Conservation (phyloP, 805 yeast genomes). For the Cyberlindnera samutprakarnensis region DNA sequence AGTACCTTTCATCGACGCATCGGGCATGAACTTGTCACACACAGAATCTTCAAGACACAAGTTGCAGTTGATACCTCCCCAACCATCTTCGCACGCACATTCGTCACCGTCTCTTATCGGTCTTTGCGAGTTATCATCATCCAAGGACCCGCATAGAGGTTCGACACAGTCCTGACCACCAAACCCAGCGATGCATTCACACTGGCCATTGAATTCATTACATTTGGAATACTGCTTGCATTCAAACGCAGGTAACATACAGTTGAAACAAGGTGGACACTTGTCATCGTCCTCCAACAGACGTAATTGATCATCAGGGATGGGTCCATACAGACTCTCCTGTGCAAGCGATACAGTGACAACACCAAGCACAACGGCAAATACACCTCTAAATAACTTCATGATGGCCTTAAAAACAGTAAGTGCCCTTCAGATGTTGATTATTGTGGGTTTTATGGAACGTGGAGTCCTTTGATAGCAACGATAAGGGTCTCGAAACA, state of each 20-base stretch:
- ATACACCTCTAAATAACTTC: too few species aligned
- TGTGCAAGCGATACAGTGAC: too few species aligned
- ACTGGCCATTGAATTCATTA: conserved; percentile 79
- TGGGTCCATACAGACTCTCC: conserved; percentile 9
- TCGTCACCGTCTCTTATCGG: conserved; percentile 46
- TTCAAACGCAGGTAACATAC: conserved; percentile 83
- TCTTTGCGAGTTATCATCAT: conserved; percentile 48
- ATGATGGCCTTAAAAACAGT: too few species aligned
- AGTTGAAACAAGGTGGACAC: conserved; percentile 92
- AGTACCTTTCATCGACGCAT: conserved; percentile 73
- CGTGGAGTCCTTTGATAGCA: neutral
- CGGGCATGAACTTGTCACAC: conserved; percentile 87
- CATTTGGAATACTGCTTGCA: conserved; percentile 91
- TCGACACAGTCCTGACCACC: conserved; percentile 89
- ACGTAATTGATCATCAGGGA: neutral
- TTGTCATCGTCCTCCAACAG: conserved; percentile 21
- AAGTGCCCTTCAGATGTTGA: too few species aligned
- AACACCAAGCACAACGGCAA: too few species aligned
- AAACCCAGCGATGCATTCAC: conserved; percentile 89
- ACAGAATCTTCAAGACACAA: conserved; percentile 66
- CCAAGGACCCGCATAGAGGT: conserved; percentile 80
- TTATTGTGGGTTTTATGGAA: neutral
- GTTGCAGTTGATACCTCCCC: conserved; percentile 94
- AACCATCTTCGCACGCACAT: conserved; percentile 78
- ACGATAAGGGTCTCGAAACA: neutral